phyloP scores from a whole-genome alignment of 331 rosid species.

The Malus hybrid region DNA sequence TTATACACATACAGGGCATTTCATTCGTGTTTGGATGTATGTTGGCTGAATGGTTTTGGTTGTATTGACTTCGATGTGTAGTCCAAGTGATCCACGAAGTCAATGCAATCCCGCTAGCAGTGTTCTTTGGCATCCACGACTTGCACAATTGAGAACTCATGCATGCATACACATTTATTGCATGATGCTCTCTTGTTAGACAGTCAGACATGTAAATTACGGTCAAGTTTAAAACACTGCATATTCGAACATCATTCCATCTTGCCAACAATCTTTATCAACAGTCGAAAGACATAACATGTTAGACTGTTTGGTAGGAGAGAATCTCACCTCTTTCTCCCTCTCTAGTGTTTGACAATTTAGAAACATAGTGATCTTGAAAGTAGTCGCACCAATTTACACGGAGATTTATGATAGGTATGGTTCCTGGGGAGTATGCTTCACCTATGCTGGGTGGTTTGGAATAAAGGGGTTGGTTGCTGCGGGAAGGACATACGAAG shows the following conservation, averaged over 20 bases:
- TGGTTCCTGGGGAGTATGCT: slow-evolving; percentile 37
- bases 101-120: not conserved
- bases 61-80: not conserved
- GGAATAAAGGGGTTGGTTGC: slow-evolving; percentile 28
- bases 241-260: not conserved
- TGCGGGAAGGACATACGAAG: slow-evolving; percentile 22
- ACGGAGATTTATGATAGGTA: slow-evolving; percentile 14
- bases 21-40: not conserved
- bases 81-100: not conserved
- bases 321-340: not conserved
- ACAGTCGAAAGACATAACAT: not conserved
- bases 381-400: not conserved
- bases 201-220: too few relatives aligned
- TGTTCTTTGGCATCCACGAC: not conserved
- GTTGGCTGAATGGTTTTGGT: not conserved
- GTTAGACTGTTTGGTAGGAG: not conserved
- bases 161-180: not conserved
- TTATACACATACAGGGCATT: not conserved
- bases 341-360: not conserved
- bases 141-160: not conserved
- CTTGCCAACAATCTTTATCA: not conserved
- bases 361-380: not conserved
- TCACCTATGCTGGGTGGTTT: slow-evolving; percentile 38
- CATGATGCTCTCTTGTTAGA: too few relatives aligned
- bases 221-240: not conserved